A percentile compares a stretch with the other conserved stretches of the same genome.
Conservation (phyloP, 2,329 filamentous ascomycete species). For the Paracamarosporium sp. region DNA sequence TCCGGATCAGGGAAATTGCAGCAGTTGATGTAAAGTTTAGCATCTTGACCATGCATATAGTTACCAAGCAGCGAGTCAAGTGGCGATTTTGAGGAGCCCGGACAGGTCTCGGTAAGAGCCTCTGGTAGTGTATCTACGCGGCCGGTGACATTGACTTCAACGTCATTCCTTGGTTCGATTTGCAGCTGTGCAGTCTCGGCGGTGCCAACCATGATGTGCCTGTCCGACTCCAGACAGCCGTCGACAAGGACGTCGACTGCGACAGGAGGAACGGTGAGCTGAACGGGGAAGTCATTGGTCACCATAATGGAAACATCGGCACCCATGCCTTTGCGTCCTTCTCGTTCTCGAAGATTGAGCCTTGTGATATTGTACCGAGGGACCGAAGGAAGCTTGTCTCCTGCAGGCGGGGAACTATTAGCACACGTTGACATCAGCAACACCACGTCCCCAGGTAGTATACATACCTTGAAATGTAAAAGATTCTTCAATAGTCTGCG, state of each 20-base stretch:
- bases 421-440: slow-evolving; percentile 58
- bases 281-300: slow-evolving; percentile 79
- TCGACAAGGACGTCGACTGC: slow-evolving; percentile 85
- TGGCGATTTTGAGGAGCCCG: slow-evolving; percentile 78
- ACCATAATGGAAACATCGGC: slow-evolving; percentile 78
- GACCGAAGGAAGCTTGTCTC: slow-evolving; percentile 73
- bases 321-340: slow-evolving; percentile 70
- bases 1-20: slow-evolving; percentile 69
- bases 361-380: slow-evolving; percentile 84
- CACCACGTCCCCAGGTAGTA: slow-evolving; percentile 31
- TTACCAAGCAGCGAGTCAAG: slow-evolving; percentile 80
- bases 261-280: slow-evolving; percentile 77
- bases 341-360: slow-evolving; percentile 76
- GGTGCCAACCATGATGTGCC: slow-evolving; percentile 79
- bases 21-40: slow-evolving; percentile 83
- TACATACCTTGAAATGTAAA: slow-evolving; percentile 83
- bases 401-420: slow-evolving; percentile 34
- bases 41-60: slow-evolving; percentile 81
- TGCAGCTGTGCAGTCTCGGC: slow-evolving; percentile 72
- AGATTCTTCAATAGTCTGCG: slow-evolving; percentile 75
- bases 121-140: slow-evolving; percentile 77
- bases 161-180: slow-evolving; percentile 71
- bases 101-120: slow-evolving; percentile 75
- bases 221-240: slow-evolving; percentile 75
- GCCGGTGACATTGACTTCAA: slow-evolving; percentile 74